Percentiles rank a stretch among this genome's conserved stretches.
Conservation (phyloP, 1,139 yeast species). For the Wickerhamomyces sp. region DNA sequence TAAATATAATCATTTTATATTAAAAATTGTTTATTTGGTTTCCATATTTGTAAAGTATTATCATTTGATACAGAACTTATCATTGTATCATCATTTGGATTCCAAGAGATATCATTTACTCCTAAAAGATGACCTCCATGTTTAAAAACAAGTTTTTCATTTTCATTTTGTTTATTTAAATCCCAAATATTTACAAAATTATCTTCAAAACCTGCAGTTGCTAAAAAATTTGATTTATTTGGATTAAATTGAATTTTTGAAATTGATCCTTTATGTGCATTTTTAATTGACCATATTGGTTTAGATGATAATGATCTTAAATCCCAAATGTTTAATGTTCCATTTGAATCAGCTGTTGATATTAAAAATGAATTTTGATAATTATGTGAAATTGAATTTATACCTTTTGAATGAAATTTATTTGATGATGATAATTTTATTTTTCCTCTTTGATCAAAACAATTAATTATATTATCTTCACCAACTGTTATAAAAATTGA, state of each 20-base stretch:
- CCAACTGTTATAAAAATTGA: conserved; percentile 53
- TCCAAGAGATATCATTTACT: conserved; percentile 86
- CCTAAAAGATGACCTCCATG: conserved; percentile 93
- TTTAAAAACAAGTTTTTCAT: conserved; percentile 48
- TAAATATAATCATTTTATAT: too few species aligned
- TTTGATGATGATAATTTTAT: conserved; percentile 8
- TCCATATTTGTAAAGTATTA: conserved; percentile 85
- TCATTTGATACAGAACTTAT: conserved; percentile 84
- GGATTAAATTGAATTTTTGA: conserved; percentile 83
- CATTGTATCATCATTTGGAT: conserved; percentile 71
- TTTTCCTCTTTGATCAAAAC: conserved; percentile 45
- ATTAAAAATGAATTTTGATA: conserved; percentile 48
- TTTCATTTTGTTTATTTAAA: conserved; percentile 33
- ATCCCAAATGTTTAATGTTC: conserved; percentile 64
- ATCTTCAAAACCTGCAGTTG: conserved; percentile 67
- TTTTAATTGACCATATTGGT: conserved; percentile 27
- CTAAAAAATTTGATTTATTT: conserved; percentile 50
- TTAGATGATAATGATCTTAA: conserved; percentile 39
- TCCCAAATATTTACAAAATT: conserved; percentile 71
- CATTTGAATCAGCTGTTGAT: conserved; percentile 70
- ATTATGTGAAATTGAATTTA: conserved; percentile 66
- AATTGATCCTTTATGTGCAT: conserved; percentile 57
- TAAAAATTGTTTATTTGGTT: background rate
- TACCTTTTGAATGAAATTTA: conserved; percentile 38
- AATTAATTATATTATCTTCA: conserved; percentile 43